Evolutionary conservation across 306 rosid species (phyloP), one percentile per base, ranked within the genome.

Genomic region (Begonia peltatifolia): DNA sequence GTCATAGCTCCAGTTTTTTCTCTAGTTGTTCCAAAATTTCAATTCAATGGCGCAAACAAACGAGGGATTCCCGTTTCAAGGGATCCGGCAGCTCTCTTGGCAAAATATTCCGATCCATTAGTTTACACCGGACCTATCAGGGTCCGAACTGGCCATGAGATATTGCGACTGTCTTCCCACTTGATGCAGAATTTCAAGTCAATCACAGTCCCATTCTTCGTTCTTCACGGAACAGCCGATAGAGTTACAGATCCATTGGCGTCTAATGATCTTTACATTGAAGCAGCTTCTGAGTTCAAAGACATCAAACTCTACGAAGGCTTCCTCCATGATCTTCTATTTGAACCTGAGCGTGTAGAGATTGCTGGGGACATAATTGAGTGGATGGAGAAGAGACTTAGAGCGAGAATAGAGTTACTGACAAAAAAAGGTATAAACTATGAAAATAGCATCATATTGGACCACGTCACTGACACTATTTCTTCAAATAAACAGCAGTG

Each of bases 1-100:
- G 94, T 96, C 50, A 71, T 86, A 53, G 96, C 99, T 64, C 99
- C 99, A 15, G 10, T 92, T 11, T 76, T 86, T 58, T 92, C 99
- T 43, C 53, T 92, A 69, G 81, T 92, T 13, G 87, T 69, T 61
- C 99, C 99, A 0, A 86, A 60, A 78, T 77, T 76, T 66, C 99
- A 92, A 75, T 81, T 92, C 23, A 92, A 92, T 70, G 99, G 99
- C 51, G 96, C 99, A 35, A 86, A 92, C 83, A 92, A 83, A 65
- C 75, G 89, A 79, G 99, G 99, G 51, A 92, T 92, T 71, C 99
- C 99, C 43, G 99, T 92, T 66, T 75, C 99, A 0, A 77, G 99
- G 63, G 99, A 92, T 69, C 96, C 96, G 16, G 96, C 88, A 20
- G 96, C 96, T 20, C 52, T 92, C 64, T 42, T 81, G 67, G 96